These are phyloP conservation scores for Rhodotorula diobovata DNA, from an alignment of 768 basidiomycete species.

Conservation along the genomic window DNA sequence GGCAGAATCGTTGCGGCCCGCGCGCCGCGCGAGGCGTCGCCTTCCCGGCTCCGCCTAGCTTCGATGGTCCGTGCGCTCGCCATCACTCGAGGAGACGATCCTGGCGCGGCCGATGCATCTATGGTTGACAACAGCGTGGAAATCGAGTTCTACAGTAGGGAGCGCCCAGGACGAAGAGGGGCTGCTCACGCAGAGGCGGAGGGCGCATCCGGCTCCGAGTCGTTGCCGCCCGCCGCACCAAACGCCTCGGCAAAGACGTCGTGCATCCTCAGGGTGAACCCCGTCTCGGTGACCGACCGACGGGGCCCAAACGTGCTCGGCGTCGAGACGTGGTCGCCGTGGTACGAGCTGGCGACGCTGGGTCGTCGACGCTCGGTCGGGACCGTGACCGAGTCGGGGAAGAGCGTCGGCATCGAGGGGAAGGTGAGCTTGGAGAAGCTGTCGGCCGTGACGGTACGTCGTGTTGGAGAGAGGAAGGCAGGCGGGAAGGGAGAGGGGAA, in stretches of 20 bases:
- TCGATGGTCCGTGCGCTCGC: too few relatives aligned
- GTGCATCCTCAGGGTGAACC: not conserved
- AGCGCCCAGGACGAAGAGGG: not conserved
- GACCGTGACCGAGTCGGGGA: not conserved
- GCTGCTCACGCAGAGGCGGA: too few relatives aligned
- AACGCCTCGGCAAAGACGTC: conserved; percentile 10
- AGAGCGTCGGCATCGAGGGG: conserved; percentile 3
- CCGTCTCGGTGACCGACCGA: not conserved
- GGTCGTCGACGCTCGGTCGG: not conserved
- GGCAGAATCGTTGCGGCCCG: too few relatives aligned
- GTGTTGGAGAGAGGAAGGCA: not conserved
- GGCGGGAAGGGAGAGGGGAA: conserved; percentile 7
- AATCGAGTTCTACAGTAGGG: too few relatives aligned
- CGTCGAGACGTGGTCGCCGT: not conserved
- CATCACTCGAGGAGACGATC: too few relatives aligned
- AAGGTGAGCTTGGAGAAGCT: conserved; percentile 2
- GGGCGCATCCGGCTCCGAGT: not conserved
- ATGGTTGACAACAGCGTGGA: too few relatives aligned
- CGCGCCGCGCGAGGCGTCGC: too few relatives aligned
- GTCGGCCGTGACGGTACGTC: not conserved
- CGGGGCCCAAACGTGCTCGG: conserved; percentile 4
- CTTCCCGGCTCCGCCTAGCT: too few relatives aligned
- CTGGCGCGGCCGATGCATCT: too few relatives aligned
- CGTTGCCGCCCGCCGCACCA: not conserved
- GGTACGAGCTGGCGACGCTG: conserved; percentile 1